Conservation (phyloP, 1,139 yeast species). For the Diutina sp. region DNA sequence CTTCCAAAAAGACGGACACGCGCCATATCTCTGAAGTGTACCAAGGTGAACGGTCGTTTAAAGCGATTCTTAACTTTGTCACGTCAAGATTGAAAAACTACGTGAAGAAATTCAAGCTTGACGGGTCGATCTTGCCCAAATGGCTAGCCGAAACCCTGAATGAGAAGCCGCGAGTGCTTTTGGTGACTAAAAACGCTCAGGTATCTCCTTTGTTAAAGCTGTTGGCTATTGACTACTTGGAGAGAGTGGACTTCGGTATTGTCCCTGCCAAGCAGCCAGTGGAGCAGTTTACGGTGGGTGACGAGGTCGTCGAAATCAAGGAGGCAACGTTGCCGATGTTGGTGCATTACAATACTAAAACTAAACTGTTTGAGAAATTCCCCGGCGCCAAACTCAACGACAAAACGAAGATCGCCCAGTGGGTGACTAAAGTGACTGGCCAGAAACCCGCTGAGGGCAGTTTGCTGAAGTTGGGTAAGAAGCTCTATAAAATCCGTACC, state of each 20-base stretch:
- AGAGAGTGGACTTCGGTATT: slow-evolving; percentile 17
- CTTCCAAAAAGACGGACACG: slow-evolving; percentile 7
- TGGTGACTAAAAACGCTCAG: slow-evolving; percentile 32
- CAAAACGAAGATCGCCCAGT: slow-evolving; percentile 19
- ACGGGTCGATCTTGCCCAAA: slow-evolving; percentile 13
- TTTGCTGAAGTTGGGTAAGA: slow-evolving; percentile 21
- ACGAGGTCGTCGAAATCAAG: slow-evolving; percentile 11
- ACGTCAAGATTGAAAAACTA: slow-evolving; percentile 60
- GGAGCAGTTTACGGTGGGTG: slow-evolving; percentile 10
- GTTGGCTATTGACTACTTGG: slow-evolving; percentile 62
- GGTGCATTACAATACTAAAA: slow-evolving; percentile 11
- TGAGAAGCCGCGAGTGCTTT: slow-evolving; percentile 19
- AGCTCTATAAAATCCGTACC: slow-evolving; percentile 19
- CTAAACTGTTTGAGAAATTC: slow-evolving; percentile 11
- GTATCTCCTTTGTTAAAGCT: slow-evolving; percentile 57
- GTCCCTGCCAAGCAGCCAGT: slow-evolving; percentile 6
- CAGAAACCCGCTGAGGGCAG: slow-evolving; percentile 25
- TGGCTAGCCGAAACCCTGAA: slow-evolving; percentile 15
- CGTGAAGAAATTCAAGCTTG: slow-evolving; percentile 35
- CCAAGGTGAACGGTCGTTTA: slow-evolving; percentile 53
- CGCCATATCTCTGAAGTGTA: slow-evolving; percentile 54
- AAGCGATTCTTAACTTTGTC: slow-evolving; percentile 45
- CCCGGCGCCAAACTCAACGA: slow-evolving; percentile 15
- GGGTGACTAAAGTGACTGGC: slow-evolving; percentile 20
- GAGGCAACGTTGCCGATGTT: slow-evolving; percentile 17